Conservation (phyloP, 2,329 filamentous ascomycete genomes). For the Pseudopithomyces maydicus region DNA sequence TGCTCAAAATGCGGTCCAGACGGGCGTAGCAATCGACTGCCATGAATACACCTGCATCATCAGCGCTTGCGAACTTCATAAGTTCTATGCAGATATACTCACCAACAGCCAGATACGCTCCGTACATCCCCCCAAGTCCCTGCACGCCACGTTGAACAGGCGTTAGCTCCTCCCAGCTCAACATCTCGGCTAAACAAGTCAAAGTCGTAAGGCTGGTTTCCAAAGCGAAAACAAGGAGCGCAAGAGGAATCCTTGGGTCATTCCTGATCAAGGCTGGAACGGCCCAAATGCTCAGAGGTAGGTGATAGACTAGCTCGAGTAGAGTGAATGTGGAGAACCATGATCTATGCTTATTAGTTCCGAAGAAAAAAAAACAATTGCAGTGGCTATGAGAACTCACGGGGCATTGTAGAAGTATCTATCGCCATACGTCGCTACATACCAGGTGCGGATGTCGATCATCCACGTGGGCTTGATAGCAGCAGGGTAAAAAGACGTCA, state of each 20-base stretch:
- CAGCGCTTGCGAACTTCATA: background rate
- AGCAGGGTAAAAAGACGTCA: constrained; percentile 63
- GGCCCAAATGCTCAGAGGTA: constrained; percentile 65
- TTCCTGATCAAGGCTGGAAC: constrained; percentile 61
- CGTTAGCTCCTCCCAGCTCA: constrained; percentile 54
- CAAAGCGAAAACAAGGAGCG: constrained; percentile 64
- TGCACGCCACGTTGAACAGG: constrained; percentile 29
- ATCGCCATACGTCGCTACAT: constrained; percentile 66
- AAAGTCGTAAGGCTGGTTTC: constrained; percentile 66
- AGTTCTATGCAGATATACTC: constrained; percentile 11
- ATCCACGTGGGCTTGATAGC: constrained; percentile 57
- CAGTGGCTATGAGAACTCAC: constrained; percentile 21
- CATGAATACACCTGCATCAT: constrained; percentile 38
- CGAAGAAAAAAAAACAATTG: background rate
- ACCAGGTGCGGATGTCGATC: constrained; percentile 58
- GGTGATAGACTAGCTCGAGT: constrained; percentile 65
- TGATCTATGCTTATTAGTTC: constrained; percentile 27
- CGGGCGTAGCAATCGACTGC: constrained; percentile 41
- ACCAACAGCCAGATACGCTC: constrained; percentile 42
- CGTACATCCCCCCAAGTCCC: constrained; percentile 45
- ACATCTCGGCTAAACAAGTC: constrained; percentile 66
- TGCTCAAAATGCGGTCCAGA: constrained; percentile 33
- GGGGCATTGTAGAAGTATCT: constrained; percentile 66
- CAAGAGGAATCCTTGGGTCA: constrained; percentile 62
- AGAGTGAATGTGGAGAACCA: constrained; percentile 65